Conservation (phyloP, 805 yeast species). For the Spathaspora girioi region DNA sequence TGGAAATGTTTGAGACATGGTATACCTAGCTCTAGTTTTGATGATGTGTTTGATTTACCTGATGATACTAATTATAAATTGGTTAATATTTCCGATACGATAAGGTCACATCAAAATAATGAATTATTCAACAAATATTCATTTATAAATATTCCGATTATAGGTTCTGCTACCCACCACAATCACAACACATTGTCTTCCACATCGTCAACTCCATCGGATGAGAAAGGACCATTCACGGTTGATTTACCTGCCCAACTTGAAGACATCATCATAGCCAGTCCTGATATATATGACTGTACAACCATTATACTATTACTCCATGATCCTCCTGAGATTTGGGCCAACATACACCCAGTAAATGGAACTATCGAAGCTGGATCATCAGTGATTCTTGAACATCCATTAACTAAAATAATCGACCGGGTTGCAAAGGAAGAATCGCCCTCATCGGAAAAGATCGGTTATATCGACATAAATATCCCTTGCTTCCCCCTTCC, state of each 20-base stretch:
- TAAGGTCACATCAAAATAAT: slow-evolving; percentile 66
- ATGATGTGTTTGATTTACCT: slow-evolving; percentile 35
- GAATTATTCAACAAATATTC: slow-evolving; percentile 51
- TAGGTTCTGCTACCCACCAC: slow-evolving; percentile 12
- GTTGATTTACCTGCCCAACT: slow-evolving; percentile 45
- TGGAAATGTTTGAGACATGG: slow-evolving; percentile 80
- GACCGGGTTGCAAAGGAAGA: slow-evolving; percentile 46
- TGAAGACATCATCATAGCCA: slow-evolving; percentile 66
- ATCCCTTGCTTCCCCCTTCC: slow-evolving; percentile 58
- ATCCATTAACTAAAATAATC: slow-evolving; percentile 58
- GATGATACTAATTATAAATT: slow-evolving; percentile 27
- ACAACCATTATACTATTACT: slow-evolving; percentile 66
- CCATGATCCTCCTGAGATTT: slow-evolving; percentile 89
- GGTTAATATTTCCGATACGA: slow-evolving; percentile 64
- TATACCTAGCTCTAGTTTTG: slow-evolving; percentile 34
- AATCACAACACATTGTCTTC: not conserved
- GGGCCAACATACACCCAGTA: slow-evolving; percentile 81
- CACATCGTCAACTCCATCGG: slow-evolving; percentile 2
- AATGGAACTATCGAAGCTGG: slow-evolving; percentile 75
- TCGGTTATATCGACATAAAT: slow-evolving; percentile 81
- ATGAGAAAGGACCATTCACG: slow-evolving; percentile 23
- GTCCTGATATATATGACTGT: slow-evolving; percentile 62
- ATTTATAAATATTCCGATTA: slow-evolving; percentile 68
- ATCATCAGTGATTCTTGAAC: slow-evolving; percentile 72
- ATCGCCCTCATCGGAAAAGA: slow-evolving; percentile 18